Evolutionary conservation across 2,329 filamentous ascomycete genomes (phyloP).

Genomic region (Fusarium sp.): DNA sequence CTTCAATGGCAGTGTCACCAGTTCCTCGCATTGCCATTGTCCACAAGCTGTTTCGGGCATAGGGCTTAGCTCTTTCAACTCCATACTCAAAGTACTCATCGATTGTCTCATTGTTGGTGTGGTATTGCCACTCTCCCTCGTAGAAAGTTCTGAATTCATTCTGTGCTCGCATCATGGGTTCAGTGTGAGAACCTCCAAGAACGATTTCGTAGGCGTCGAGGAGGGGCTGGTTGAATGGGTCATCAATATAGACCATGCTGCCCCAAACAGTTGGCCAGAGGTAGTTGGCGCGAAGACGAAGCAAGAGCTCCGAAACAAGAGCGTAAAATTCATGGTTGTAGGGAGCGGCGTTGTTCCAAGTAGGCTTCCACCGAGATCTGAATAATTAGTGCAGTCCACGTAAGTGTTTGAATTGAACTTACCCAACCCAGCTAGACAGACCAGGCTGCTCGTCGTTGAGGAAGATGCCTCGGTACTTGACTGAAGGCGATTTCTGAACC

Average conservation of each 20-base stretch:
- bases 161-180: constrained; percentile 74
- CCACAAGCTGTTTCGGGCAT: constrained; percentile 72
- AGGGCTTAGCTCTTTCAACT: constrained; percentile 71
- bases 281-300: constrained; percentile 78
- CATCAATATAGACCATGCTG: constrained; percentile 78
- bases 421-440: constrained; percentile 63
- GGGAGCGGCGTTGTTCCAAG: constrained; percentile 61
- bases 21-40: constrained; percentile 78
- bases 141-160: constrained; percentile 66
- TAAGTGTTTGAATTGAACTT: not conserved
- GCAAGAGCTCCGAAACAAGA: constrained; percentile 75
- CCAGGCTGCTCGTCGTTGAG: constrained; percentile 64
- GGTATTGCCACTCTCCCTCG: constrained; percentile 75
- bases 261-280: constrained; percentile 80
- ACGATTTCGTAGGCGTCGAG: constrained; percentile 81
- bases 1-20: constrained; percentile 71
- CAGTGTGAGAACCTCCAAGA: constrained; percentile 77
- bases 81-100: constrained; percentile 76
- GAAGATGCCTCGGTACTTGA: constrained; percentile 71
- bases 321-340: constrained; percentile 73
- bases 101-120: constrained; percentile 75
- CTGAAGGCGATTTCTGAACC: constrained; percentile 59
- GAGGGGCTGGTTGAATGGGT: constrained; percentile 73
- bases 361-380: constrained; percentile 55
- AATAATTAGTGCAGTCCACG: not conserved